Conservation (phyloP, 768 basidiomycete species). For the Lactifluus pinguis region DNA sequence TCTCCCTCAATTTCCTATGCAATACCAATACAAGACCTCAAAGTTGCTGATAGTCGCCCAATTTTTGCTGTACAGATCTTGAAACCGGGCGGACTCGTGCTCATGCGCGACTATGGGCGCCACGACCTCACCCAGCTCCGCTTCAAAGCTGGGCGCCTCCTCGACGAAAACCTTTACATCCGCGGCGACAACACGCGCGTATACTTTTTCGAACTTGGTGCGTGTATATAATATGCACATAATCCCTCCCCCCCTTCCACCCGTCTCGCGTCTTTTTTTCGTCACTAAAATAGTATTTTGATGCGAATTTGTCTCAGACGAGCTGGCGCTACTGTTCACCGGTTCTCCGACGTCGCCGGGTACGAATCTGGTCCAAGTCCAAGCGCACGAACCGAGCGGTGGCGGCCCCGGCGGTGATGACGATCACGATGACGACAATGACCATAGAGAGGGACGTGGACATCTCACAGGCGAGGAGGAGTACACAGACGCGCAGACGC, state of each 20-base stretch:
- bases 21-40: background rate
- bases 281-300: no score
- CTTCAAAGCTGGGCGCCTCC: constrained; percentile 79
- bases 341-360: constrained; percentile 39
- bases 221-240: background rate
- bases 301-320: constrained; percentile 37
- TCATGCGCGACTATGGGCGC: constrained; percentile 92
- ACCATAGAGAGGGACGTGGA: background rate
- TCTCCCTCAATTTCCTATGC: no score
- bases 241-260: no score
- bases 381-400: constrained; percentile 19
- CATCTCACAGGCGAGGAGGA: no score
- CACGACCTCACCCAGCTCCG: constrained; percentile 92
- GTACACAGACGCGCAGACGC: no score
- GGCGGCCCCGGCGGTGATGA: constrained; percentile 25
- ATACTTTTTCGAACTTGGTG: constrained; percentile 90
- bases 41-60: background rate
- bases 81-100: constrained; percentile 77
- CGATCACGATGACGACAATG: constrained; percentile 27
- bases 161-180: constrained; percentile 93
- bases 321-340: constrained; percentile 72
- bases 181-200: constrained; percentile 96
- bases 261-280: no score
- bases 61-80: constrained; percentile 48
- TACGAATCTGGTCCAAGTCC: constrained; percentile 22